Conservation (phyloP, 2,329 filamentous ascomycete genomes). For the Cladosporium sp. region DNA sequence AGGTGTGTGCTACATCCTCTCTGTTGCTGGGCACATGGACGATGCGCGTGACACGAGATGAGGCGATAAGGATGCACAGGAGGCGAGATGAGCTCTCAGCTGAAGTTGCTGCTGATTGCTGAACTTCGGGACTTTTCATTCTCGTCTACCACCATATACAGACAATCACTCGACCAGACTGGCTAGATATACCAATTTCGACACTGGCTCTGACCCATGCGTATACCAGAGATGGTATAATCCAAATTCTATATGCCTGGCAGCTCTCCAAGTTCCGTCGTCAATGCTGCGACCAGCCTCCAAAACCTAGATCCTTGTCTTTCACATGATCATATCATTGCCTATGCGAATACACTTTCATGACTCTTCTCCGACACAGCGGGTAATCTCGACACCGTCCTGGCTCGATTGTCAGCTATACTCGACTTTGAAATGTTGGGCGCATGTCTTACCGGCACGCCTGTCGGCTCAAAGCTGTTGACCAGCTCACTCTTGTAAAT, state of each 20-base stretch:
- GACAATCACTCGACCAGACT: no score
- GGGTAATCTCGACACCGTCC: constrained; percentile 65
- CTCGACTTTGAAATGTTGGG: neutral
- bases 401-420: constrained; percentile 31
- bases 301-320: no score
- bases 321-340: neutral
- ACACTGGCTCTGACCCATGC: no score
- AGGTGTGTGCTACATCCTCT: no score
- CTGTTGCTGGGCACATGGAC: no score
- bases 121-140: neutral
- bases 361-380: constrained; percentile 41
- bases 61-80: neutral
- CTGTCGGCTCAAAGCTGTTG: constrained; percentile 64
- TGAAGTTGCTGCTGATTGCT: neutral
- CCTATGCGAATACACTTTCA: neutral
- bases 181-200: no score
- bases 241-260: no score
- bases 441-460: constrained; percentile 52
- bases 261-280: no score
- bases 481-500: constrained; percentile 61
- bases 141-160: no score
- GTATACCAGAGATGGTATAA: no score
- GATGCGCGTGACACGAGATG: neutral
- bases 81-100: neutral
- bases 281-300: no score